Conservation (phyloP, 352 stramenopile species). For the Phytophthora pisi region DNA sequence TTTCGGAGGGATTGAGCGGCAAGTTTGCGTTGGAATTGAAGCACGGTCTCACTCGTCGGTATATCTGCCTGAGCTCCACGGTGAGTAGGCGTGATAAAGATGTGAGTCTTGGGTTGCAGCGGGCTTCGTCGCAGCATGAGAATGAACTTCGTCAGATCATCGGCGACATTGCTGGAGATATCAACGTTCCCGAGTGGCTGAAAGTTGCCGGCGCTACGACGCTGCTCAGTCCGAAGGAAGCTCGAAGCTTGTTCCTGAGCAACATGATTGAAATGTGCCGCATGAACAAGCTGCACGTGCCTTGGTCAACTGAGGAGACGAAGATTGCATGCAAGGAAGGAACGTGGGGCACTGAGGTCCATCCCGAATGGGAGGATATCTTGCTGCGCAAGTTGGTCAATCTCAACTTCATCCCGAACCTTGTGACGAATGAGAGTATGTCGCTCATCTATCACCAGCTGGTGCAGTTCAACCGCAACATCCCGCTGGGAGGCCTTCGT, state of each 20-base stretch:
- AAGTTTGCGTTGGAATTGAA: constrained; percentile 90
- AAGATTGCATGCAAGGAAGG: constrained; percentile 87
- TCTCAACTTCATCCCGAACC: constrained; percentile 79
- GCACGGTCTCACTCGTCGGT: constrained; percentile 77
- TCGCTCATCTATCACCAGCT: constrained; percentile 77
- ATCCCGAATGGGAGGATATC: constrained; percentile 86
- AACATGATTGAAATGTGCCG: constrained; percentile 91
- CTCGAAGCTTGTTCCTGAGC: constrained; percentile 78
- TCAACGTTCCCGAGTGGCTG: constrained; percentile 65
- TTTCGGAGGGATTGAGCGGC: constrained; percentile 65
- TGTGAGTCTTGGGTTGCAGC: constrained; percentile 72
- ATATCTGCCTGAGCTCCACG: constrained; percentile 69
- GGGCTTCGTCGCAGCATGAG: constrained; percentile 57
- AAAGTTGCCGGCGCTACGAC: constrained; percentile 76
- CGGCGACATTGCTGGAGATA: constrained; percentile 71
- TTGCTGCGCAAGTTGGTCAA: constrained; percentile 82
- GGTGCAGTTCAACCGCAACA: constrained; percentile 89
- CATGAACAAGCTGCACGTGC: constrained; percentile 89
- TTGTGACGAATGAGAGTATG: constrained; percentile 80
- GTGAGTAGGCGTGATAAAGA: constrained; percentile 75
- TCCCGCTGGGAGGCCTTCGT: constrained; percentile 71
- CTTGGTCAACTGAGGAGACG: constrained; percentile 88
- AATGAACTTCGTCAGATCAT: constrained; percentile 76
- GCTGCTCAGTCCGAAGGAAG: constrained; percentile 77
- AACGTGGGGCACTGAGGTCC: constrained; percentile 80